Base-by-base conservation (phyloP, 2,329 filamentous ascomycete species). In the Xylaria sp. region DNA sequence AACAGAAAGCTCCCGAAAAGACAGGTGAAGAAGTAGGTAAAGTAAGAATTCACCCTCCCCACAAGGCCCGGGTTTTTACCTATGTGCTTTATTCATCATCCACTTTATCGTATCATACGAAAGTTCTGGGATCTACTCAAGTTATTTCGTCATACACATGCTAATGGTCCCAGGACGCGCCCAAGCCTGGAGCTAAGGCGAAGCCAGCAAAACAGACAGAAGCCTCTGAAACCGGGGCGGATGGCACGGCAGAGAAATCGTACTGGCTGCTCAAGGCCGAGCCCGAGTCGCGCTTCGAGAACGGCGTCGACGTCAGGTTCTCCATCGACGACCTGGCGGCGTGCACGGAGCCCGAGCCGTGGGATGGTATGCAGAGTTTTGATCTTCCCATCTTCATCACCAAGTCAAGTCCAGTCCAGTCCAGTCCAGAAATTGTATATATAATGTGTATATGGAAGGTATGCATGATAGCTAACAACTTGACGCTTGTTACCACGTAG, bases 181-280 rank as follows among this genome's bases (percentile, higher is more conserved):
- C 50, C 13, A 56, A 52, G 34, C 11, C 56, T 13, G 45, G 50
- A 40, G 42, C 48, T 20, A 61, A 54, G 48, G 43, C 41, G 7
- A 50, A 59, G 37, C 42, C 21, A 11, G 39, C 39, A n/a, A 38
- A 48, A 13, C 43, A 50, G 39, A 34, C 40, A 24, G 59, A 58
- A 18, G 47, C 42, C 17, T 39, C 62, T 8, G 42, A 51, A n/a
- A 2, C 52, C 2, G 52, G 62, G 44, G 41, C 47, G 11, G 44
- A 54, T 18, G 44, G 44, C 20, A 39, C 29, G 6, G 5, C 62
- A 1, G 64, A 52, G 5, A 68, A 56, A 52, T 70, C 70, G 72
- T 92, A 89, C 72, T 92, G 90, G 89, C 80, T 94, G 26, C 83
- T 94, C 81, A 94, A 93, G 74, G 90, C 90, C 0, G 90, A 99